These are phyloP conservation scores for Penicillium maclennaniae DNA, from an alignment of 495 filamentous ascomycete species.

Conservation along the genomic window DNA sequence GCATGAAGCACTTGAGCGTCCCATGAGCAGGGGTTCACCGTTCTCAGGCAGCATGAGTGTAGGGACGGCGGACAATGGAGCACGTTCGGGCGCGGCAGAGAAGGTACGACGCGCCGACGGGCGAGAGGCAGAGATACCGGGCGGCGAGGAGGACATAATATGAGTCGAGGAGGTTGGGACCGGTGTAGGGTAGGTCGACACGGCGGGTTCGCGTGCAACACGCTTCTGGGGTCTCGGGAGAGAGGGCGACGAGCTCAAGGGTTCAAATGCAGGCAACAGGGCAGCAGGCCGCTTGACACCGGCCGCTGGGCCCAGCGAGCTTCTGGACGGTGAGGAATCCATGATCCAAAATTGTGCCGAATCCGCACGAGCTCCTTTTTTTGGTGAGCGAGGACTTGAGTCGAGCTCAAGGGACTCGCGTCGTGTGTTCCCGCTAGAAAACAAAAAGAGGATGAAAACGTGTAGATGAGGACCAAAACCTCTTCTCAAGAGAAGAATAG, in stretches of 20 bases:
- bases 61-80: constrained; percentile 76
- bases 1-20: constrained; percentile 86
- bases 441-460: constrained; percentile 4
- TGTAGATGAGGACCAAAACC: constrained; percentile 4
- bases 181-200: constrained; percentile 70
- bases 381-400: constrained; percentile 10
- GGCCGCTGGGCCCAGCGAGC: constrained; percentile 42
- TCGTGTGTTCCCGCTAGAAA: constrained; percentile 15
- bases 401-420: constrained; percentile 26
- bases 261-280: constrained; percentile 90
- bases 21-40: constrained; percentile 81
- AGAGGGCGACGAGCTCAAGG: constrained; percentile 79
- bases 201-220: constrained; percentile 54
- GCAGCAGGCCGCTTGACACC: constrained; percentile 77
- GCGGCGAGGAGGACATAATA: constrained; percentile 85
- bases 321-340: constrained; percentile 45
- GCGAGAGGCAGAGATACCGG: constrained; percentile 42
- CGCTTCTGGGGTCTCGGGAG: constrained; percentile 72
- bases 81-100: constrained; percentile 75
- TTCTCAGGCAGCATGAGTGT: constrained; percentile 74
- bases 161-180: constrained; percentile 91
- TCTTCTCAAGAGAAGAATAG: constrained; percentile 11
- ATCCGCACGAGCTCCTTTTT: constrained; percentile 14
- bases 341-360: constrained; percentile 22
- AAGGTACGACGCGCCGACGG: constrained; percentile 49